phyloP scores from a whole-genome alignment of 148 eudicot genomes.

The Chenopodium formosanum region DNA sequence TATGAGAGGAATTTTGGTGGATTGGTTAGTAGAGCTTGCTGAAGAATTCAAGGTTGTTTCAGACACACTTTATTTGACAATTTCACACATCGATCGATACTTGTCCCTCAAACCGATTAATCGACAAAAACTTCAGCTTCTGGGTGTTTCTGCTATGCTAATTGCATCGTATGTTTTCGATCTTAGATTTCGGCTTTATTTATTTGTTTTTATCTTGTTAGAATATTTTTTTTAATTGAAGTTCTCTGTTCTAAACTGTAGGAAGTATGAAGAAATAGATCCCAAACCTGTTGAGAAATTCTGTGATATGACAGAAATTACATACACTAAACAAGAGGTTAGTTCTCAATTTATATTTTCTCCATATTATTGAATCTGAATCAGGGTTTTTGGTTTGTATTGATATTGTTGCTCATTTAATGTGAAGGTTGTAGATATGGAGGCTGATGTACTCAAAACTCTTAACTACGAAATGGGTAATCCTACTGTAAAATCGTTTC shows the following conservation, averaged over 20 bases:
- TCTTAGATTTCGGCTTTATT: background rate
- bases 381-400: background rate
- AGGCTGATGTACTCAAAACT: slow-evolving; percentile 66
- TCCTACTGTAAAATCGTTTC: slow-evolving; percentile 72
- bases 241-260: background rate
- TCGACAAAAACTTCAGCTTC: slow-evolving; percentile 76
- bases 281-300: slow-evolving; percentile 76
- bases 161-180: slow-evolving; percentile 77
- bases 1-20: slow-evolving; percentile 86
- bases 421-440: slow-evolving; percentile 65
- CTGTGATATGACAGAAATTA: slow-evolving; percentile 79
- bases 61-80: slow-evolving; percentile 66
- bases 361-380: background rate
- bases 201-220: background rate
- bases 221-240: background rate
- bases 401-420: slow-evolving; percentile 7
- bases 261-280: slow-evolving; percentile 91
- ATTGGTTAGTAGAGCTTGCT: slow-evolving; percentile 95
- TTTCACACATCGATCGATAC: slow-evolving; percentile 74
- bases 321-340: slow-evolving; percentile 75
- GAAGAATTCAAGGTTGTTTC: slow-evolving; percentile 87
- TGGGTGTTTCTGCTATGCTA: slow-evolving; percentile 92
- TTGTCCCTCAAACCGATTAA: slow-evolving; percentile 57
- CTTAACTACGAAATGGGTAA: slow-evolving; percentile 70
- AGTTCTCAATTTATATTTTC: background rate